These are phyloP conservation scores for Venturia pyrina DNA, from an alignment of 2,329 filamentous ascomycete species.

Conservation along the genomic window DNA sequence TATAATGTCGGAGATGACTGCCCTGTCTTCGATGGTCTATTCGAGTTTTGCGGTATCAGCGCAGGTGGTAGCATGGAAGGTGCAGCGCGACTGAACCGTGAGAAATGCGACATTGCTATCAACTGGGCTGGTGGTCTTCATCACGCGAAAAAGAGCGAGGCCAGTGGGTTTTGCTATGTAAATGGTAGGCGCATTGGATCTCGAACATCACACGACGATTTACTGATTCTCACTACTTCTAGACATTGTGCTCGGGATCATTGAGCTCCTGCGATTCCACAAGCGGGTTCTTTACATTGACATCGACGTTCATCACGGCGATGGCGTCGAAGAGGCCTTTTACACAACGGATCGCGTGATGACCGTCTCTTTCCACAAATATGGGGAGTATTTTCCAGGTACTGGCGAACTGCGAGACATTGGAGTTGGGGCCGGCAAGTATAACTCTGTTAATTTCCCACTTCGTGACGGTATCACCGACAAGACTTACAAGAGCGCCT, in stretches of 20 bases:
- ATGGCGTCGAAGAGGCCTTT: constrained; percentile 62
- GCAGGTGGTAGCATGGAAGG: constrained; percentile 63
- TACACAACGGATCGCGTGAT: constrained; percentile 63
- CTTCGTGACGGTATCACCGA: constrained; percentile 61
- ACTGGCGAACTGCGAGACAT: constrained; percentile 61
- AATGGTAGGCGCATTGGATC: constrained; percentile 26
- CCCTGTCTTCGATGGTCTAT: constrained; percentile 60
- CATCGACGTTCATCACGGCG: constrained; percentile 58
- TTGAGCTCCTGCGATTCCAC: constrained; percentile 54
- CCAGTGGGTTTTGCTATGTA: constrained; percentile 38
- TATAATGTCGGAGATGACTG: constrained; percentile 56
- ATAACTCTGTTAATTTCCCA: constrained; percentile 61
- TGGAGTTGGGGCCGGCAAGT: constrained; percentile 55
- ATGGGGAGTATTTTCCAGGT: constrained; percentile 62
- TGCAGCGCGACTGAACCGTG: constrained; percentile 55
- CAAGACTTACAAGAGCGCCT: constrained; percentile 56
- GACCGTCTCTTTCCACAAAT: constrained; percentile 64
- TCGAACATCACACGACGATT: background rate
- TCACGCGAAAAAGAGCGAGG: constrained; percentile 40
- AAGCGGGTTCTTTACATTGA: constrained; percentile 57
- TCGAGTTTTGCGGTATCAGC: constrained; percentile 62
- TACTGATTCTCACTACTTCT: constrained; percentile 10
- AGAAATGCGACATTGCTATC: constrained; percentile 57
- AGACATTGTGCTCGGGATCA: constrained; percentile 58
- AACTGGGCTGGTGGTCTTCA: constrained; percentile 42